Evolutionary conservation across 2,329 filamentous ascomycete genomes (phyloP), one percentile per base, ranked within the genome.

Genomic region (Hymenoscyphus fraxineus): DNA sequence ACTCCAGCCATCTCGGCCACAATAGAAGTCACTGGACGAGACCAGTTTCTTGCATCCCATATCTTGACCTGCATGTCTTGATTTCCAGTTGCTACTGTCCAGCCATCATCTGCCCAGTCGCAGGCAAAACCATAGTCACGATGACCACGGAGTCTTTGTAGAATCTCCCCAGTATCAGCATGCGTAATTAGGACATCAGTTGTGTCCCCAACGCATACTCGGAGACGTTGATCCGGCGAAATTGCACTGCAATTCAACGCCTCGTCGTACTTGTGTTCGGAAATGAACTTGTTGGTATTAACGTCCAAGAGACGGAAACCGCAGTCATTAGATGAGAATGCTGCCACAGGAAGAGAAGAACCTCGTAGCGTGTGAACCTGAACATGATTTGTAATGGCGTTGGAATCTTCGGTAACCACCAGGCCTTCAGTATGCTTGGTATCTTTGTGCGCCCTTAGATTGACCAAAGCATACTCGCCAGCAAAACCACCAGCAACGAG

Each of bases 91-190:
- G 91, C 91, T 22, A 93, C 83, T 13, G 87, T 88, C 78, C 87
- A 87, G 39, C 90, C 90, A 73, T 93, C 88, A 61, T 89, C 86
- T 19, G 90, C 88, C 91, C 91, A 94, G 69, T 89, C 90, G 71
- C 89, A 92, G 1, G 90, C 86, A 71, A 93, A 94, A 1, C 87
- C 89, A 69, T 83, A 90, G 72, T 93, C 90, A 15, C 80, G 80
- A 72, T 92, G 89, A 1, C 88, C 87, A 3, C 79, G 76, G 1
- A 93, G 82, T 32, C 78, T 77, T 69, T 88, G 81, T 67, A 83
- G 81, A 63, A 79, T 80, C 65, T 82, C 78, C 15, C 89, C 87
- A 13, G 83, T 86, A 63, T 91, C 89, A 12, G 90, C 86, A 66
- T 91, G 84, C 15, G 85, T 84, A 72, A 94, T 89, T 59, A 88